A percentile compares a stretch with the other conserved stretches of the same genome.
Conservation (phyloP, 805 yeast genomes). For the Saccharomyces eubayanus region DNA sequence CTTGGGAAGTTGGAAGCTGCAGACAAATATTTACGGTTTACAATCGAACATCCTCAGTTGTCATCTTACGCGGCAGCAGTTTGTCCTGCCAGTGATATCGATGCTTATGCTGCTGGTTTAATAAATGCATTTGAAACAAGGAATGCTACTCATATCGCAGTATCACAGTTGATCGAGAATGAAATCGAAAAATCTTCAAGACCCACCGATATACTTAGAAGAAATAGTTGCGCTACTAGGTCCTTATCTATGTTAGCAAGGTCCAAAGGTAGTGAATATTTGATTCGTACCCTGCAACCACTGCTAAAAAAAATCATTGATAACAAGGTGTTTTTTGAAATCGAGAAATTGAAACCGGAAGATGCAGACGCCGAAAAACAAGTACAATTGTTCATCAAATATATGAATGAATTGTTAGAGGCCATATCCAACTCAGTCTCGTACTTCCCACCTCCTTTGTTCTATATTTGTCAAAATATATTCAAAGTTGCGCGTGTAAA, state of each 20-base stretch:
- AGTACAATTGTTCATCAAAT: constrained; percentile 44
- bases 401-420: constrained; percentile 49
- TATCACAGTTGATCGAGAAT: constrained; percentile 46
- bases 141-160: constrained; percentile 38
- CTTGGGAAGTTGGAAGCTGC: constrained; percentile 18
- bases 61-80: constrained; percentile 46
- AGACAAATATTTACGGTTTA: constrained; percentile 24
- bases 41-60: constrained; percentile 36
- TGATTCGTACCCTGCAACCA: constrained; percentile 46
- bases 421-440: constrained; percentile 48
- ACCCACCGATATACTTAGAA: constrained; percentile 65
- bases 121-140: constrained; percentile 45
- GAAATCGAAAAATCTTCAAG: constrained; percentile 56
- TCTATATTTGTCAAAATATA: constrained; percentile 61
- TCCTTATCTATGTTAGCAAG: constrained; percentile 64
- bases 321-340: constrained; percentile 49
- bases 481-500: constrained; percentile 47
- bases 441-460: constrained; percentile 61
- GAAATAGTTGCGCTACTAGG: constrained; percentile 77
- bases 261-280: constrained; percentile 54
- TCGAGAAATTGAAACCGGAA: constrained; percentile 41
- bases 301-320: constrained; percentile 46
- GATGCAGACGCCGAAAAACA: constrained; percentile 36
- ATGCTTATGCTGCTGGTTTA: constrained; percentile 58
- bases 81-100: constrained; percentile 64